phyloP scores from a whole-genome alignment of 2,329 filamentous ascomycete species.

The Pseudogymnoascus sp. region DNA sequence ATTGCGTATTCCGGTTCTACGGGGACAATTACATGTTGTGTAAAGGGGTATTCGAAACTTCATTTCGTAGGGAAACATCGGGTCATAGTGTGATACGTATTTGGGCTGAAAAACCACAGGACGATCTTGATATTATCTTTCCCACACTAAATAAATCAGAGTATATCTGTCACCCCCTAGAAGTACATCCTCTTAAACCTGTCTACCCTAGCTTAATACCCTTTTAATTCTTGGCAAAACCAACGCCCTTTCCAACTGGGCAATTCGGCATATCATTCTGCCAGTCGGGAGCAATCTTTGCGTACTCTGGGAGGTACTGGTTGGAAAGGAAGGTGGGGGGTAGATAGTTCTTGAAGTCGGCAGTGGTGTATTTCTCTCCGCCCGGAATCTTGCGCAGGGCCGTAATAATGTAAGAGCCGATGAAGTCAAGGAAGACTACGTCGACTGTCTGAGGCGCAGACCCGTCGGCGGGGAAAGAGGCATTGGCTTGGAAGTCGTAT shows the following conservation, averaged over 20 bases:
- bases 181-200: not conserved
- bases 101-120: no score
- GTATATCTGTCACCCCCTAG: not conserved
- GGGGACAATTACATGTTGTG: not conserved
- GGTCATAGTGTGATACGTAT: not conserved
- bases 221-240: constrained; percentile 11
- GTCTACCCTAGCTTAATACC: not conserved
- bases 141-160: not conserved
- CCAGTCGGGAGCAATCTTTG: constrained; percentile 20
- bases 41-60: not conserved
- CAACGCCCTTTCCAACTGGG: constrained; percentile 22
- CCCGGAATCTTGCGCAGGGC: constrained; percentile 47
- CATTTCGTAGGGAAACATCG: not conserved
- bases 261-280: constrained; percentile 23
- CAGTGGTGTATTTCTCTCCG: constrained; percentile 25
- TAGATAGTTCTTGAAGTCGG: constrained; percentile 26
- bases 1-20: not conserved
- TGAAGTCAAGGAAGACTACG: constrained; percentile 84
- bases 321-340: constrained; percentile 24
- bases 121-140: not conserved
- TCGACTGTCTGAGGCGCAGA: constrained; percentile 58
- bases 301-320: constrained; percentile 28
- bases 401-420: constrained; percentile 57
- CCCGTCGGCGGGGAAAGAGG: constrained; percentile 39
- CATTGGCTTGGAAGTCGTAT: constrained; percentile 68